phyloP scores from a whole-genome alignment of 2,329 filamentous ascomycete species.

The Aspergillus novoparasiticus region DNA sequence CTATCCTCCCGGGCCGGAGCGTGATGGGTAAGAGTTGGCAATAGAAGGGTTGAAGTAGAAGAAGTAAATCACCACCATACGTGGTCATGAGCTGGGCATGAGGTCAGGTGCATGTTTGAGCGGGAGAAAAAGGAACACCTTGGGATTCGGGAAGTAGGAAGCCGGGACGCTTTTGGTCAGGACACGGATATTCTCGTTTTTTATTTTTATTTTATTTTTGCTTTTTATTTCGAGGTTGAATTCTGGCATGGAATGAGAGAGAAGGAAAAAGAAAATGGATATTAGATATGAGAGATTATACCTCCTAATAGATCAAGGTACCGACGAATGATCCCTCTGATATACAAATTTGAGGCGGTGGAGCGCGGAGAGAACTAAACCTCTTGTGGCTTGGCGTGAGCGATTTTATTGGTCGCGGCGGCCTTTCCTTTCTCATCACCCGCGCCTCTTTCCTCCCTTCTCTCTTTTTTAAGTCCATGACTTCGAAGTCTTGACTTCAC shows the following conservation, averaged over 20 bases:
- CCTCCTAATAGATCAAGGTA: no score
- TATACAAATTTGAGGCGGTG: not conserved
- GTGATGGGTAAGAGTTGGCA: no score
- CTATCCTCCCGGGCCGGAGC: no score
- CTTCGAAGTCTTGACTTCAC: constrained; percentile 16
- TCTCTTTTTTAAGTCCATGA: constrained; percentile 5
- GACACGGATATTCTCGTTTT: no score
- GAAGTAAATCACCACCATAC: not conserved
- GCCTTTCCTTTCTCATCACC: constrained; percentile 5
- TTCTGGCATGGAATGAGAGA: not conserved
- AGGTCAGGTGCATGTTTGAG: not conserved
- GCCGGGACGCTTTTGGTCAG: no score
- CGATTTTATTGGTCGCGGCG: not conserved
- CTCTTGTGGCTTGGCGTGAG: not conserved
- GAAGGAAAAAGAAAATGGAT: not conserved
- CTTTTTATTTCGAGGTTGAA: no score
- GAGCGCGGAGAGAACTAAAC: not conserved
- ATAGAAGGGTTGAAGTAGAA: not conserved
- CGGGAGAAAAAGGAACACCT: no score
- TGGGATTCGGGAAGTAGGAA: no score
- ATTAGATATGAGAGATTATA: not conserved
- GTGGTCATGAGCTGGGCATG: not conserved
- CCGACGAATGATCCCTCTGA: no score
- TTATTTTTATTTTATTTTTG: no score
- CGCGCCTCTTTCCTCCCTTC: not conserved